phyloP scores from a whole-genome alignment of 805 yeast genomes.

The Torulaspora delbrueckii region DNA sequence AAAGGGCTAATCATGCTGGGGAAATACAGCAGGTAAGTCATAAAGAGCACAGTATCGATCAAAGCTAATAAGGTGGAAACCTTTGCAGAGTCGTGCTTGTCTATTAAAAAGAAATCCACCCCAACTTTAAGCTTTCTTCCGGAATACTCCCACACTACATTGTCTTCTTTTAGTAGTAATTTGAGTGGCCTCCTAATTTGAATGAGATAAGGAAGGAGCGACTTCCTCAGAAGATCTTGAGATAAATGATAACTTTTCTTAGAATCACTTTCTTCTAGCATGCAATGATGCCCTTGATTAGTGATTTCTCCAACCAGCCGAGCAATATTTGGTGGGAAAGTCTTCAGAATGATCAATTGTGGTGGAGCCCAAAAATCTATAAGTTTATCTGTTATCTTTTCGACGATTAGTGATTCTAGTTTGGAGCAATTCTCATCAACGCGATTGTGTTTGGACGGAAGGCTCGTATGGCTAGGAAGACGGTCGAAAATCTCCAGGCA shows the following conservation, averaged over 20 bases:
- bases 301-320: constrained; percentile 17
- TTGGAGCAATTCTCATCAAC: constrained; percentile 1
- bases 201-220: constrained; percentile 40
- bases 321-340: constrained; percentile 41
- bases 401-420: constrained; percentile 21
- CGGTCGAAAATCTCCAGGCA: constrained; percentile 24
- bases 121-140: constrained; percentile 22
- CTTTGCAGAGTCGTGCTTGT: constrained; percentile 32
- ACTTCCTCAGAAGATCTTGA: constrained; percentile 26
- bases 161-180: constrained; percentile 24
- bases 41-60: constrained; percentile 75
- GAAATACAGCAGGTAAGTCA: constrained; percentile 62
- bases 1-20: constrained; percentile 79
- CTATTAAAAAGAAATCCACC: constrained; percentile 29
- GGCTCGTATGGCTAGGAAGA: constrained; percentile 16
- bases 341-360: constrained; percentile 39
- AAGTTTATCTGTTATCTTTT: constrained; percentile 36
- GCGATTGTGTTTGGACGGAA: background rate
- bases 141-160: constrained; percentile 22
- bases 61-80: constrained; percentile 37
- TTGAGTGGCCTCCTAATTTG: constrained; percentile 45
- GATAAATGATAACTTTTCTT: constrained; percentile 9
- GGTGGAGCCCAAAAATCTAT: constrained; percentile 59
- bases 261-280: constrained; percentile 3
- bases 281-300: constrained; percentile 16